phyloP scores from a whole-genome alignment of 2,329 filamentous ascomycete species.

The Ophiosphaerella korrae region DNA sequence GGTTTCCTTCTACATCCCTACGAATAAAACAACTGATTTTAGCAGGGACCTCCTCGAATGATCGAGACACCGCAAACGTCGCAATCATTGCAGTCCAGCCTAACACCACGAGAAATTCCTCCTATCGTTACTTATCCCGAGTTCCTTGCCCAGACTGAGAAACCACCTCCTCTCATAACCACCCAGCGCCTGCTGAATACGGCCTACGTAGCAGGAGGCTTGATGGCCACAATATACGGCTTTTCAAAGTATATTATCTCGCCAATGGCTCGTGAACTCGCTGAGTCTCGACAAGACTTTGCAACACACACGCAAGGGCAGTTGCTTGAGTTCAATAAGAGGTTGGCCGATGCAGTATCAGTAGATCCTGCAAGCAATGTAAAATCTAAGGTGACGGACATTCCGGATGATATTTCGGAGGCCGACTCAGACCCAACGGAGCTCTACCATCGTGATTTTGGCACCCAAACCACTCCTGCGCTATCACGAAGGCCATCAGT shows the following conservation, averaged over 20 bases:
- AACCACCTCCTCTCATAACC: conserved; percentile 65
- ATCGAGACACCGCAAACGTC: background rate
- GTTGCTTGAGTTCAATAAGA: conserved; percentile 61
- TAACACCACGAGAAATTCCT: conserved; percentile 52
- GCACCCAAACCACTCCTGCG: conserved; percentile 72
- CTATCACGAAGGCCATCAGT: conserved; percentile 49
- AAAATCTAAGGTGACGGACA: conserved; percentile 28
- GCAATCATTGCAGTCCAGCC: conserved; percentile 15
- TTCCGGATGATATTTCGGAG: conserved; percentile 52
- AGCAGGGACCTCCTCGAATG: conserved; percentile 23
- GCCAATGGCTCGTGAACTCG: conserved; percentile 63
- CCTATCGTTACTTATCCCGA: conserved; percentile 72
- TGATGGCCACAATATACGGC: conserved; percentile 68
- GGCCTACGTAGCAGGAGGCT: conserved; percentile 60
- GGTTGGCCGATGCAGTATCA: conserved; percentile 65
- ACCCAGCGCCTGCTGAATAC: conserved; percentile 61
- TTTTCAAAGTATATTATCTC: conserved; percentile 70
- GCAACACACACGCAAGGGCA: conserved; percentile 57
- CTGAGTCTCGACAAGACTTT: conserved; percentile 63
- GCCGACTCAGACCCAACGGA: conserved; percentile 70
- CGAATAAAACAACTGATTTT: conserved; percentile 10
- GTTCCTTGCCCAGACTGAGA: conserved; percentile 63
- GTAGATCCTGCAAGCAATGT: conserved; percentile 57
- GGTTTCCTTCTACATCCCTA: background rate
- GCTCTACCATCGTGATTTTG: conserved; percentile 80